These are phyloP conservation scores for Saccharomycopsis capsularis DNA, from an alignment of 805 yeast genomes.

Conservation along the genomic window DNA sequence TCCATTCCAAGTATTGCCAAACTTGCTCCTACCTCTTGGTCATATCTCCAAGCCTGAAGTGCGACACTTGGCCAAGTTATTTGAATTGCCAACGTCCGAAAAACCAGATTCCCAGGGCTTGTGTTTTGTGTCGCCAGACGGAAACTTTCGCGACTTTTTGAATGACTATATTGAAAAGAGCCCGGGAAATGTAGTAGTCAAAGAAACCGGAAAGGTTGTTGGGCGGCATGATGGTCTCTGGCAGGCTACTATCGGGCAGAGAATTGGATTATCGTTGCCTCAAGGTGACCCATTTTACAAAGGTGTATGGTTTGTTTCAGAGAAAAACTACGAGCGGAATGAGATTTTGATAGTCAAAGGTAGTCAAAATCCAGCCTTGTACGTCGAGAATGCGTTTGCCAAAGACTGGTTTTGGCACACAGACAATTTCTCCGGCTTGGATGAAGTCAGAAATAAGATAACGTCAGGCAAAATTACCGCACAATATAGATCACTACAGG, in stretches of 20 bases:
- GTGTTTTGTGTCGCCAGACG: conserved; percentile 73
- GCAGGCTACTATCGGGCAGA: conserved; percentile 94
- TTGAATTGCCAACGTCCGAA: conserved; percentile 52
- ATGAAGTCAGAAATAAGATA: conserved; percentile 8
- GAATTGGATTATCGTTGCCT: conserved; percentile 74
- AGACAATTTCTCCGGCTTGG: conserved; percentile 6
- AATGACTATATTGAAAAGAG: conserved; percentile 63
- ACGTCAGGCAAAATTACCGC: conserved; percentile 33
- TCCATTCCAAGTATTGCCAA: conserved; percentile 35
- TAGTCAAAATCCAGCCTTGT: conserved; percentile 49
- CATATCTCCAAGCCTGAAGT: conserved; percentile 69
- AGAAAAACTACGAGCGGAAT: conserved; percentile 55
- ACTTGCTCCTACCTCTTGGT: conserved; percentile 74
- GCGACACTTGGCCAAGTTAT: conserved; percentile 53
- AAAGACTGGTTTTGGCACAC: conserved; percentile 47
- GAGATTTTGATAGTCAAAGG: conserved; percentile 78
- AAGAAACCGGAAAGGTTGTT: conserved; percentile 60
- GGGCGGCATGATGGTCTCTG: conserved; percentile 84
- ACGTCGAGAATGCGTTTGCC: conserved; percentile 27
- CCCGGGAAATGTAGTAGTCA: conserved; percentile 77
- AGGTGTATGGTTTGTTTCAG: conserved; percentile 86
- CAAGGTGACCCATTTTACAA: conserved; percentile 70
- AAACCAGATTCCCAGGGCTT: conserved; percentile 93
- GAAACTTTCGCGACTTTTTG: conserved; percentile 63
- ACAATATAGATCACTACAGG: conserved; percentile 72